Conservation (phyloP, 2,329 filamentous ascomycete species). For the Sarocladium brachiariae region DNA sequence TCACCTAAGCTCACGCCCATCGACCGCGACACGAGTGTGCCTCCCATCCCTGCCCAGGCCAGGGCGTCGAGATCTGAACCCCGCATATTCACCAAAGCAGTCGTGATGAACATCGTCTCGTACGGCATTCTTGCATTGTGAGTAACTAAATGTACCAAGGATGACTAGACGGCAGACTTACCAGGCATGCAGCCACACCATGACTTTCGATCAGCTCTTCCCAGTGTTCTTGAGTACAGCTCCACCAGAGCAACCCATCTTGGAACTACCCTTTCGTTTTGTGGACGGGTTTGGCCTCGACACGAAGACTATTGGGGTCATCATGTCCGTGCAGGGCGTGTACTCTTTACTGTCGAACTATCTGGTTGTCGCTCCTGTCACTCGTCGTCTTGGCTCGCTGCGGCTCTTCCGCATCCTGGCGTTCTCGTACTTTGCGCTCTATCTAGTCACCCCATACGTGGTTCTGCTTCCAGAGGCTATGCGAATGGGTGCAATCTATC, state of each 20-base stretch:
- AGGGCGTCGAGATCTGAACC: background rate
- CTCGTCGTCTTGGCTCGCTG: constrained; percentile 68
- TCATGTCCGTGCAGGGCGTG: constrained; percentile 80
- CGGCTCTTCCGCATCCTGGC: constrained; percentile 77
- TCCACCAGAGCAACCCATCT: constrained; percentile 41
- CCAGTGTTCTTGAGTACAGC: constrained; percentile 81
- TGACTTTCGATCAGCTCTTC: constrained; percentile 90
- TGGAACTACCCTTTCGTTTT: constrained; percentile 76
- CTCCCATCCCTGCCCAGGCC: background rate
- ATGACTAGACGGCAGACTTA: no score
- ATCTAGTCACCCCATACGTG: constrained; percentile 82
- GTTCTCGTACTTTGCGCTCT: constrained; percentile 78
- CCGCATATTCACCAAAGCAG: constrained; percentile 70
- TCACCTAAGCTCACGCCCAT: constrained; percentile 39
- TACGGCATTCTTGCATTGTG: constrained; percentile 94
- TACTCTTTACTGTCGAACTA: constrained; percentile 86
- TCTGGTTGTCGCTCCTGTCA: constrained; percentile 74
- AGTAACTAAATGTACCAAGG: no score
- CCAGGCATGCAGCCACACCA: constrained; percentile 65
- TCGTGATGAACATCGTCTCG: constrained; percentile 79
- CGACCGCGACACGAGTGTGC: background rate
- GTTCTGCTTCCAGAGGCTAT: constrained; percentile 69
- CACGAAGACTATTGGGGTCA: constrained; percentile 77
- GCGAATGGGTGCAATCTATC: constrained; percentile 68
- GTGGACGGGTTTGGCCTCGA: constrained; percentile 77